These are phyloP conservation scores for Stagonosporopsis vannaccii DNA, from an alignment of 2,329 filamentous ascomycete species.

Conservation along the genomic window DNA sequence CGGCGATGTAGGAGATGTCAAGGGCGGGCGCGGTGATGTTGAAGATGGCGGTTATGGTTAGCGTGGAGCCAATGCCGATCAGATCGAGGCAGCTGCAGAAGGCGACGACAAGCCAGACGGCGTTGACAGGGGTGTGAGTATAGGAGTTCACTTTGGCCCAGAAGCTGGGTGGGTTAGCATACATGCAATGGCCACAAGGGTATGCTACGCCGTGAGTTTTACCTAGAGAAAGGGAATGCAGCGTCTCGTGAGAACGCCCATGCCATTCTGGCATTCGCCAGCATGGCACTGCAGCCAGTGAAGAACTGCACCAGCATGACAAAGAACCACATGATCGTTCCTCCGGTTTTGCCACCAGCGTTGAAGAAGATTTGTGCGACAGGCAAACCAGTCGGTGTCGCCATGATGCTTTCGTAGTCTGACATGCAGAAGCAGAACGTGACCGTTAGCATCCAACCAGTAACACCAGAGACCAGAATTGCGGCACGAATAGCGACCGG, in stretches of 20 bases:
- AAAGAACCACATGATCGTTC: slow-evolving; percentile 67
- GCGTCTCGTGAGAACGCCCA: slow-evolving; percentile 68
- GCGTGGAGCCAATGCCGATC: slow-evolving; percentile 60
- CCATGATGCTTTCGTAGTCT: slow-evolving; percentile 64
- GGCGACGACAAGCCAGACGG: slow-evolving; percentile 69
- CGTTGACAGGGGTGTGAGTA: slow-evolving; percentile 67
- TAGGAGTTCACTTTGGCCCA: slow-evolving; percentile 60
- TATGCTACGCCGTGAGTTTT: slow-evolving; percentile 19
- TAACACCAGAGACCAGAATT: slow-evolving; percentile 65
- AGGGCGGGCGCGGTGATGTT: slow-evolving; percentile 57
- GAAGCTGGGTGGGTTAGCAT: slow-evolving; percentile 49
- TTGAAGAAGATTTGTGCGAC: slow-evolving; percentile 67
- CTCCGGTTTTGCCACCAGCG: slow-evolving; percentile 64
- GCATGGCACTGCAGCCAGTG: slow-evolving; percentile 69
- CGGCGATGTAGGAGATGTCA: slow-evolving; percentile 65
- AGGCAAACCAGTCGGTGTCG: slow-evolving; percentile 66
- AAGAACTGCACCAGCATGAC: slow-evolving; percentile 71
- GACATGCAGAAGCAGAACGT: slow-evolving; percentile 69
- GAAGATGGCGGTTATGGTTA: slow-evolving; percentile 60
- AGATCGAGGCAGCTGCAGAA: slow-evolving; percentile 62
- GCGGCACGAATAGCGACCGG: slow-evolving; percentile 66
- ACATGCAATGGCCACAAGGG: too few species aligned
- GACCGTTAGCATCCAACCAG: slow-evolving; percentile 70
- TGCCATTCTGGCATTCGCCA: slow-evolving; percentile 69
- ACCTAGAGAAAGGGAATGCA: slow-evolving; percentile 67